These are phyloP conservation scores for Phytopythium vexans DNA, from an alignment of 352 stramenopile species.

Conservation along the genomic window DNA sequence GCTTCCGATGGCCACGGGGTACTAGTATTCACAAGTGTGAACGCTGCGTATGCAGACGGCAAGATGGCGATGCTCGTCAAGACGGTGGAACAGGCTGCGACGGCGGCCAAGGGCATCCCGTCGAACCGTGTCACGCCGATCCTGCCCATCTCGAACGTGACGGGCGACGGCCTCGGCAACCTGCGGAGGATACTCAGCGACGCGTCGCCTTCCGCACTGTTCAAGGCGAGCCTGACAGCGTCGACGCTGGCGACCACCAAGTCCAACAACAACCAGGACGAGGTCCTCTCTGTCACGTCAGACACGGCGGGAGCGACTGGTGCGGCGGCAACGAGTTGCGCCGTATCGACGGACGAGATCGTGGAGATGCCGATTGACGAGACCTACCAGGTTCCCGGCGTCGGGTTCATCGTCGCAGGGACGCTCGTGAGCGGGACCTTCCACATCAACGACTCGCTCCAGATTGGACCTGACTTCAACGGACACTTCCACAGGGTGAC, in stretches of 20 bases:
- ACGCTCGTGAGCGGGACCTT: slow-evolving; percentile 92
- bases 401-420: slow-evolving; percentile 92
- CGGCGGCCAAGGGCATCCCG: slow-evolving; percentile 85
- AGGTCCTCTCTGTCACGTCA: slow-evolving; percentile 16
- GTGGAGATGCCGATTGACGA: slow-evolving; percentile 89
- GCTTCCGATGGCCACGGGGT: neutral
- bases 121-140: slow-evolving; percentile 95
- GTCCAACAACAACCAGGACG: slow-evolving; percentile 46
- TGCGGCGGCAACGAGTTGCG: neutral
- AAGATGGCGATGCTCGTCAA: slow-evolving; percentile 95
- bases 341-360: slow-evolving; percentile 22
- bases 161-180: slow-evolving; percentile 90
- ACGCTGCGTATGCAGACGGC: slow-evolving; percentile 38
- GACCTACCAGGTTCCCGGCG: slow-evolving; percentile 91
- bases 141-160: slow-evolving; percentile 97
- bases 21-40: neutral
- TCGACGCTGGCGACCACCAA: slow-evolving; percentile 60
- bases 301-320: neutral
- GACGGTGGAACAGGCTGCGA: slow-evolving; percentile 76
- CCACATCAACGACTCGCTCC: slow-evolving; percentile 82
- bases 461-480: slow-evolving; percentile 89
- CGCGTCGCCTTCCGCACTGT: slow-evolving; percentile 63
- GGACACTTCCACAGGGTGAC: slow-evolving; percentile 86
- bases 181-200: slow-evolving; percentile 68
- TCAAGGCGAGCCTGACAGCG: slow-evolving; percentile 64